Evolutionary conservation across 371 early-diverging fungal species (phyloP), one percentile per base, ranked within the genome.

Genomic region (Mucor sp.): DNA sequence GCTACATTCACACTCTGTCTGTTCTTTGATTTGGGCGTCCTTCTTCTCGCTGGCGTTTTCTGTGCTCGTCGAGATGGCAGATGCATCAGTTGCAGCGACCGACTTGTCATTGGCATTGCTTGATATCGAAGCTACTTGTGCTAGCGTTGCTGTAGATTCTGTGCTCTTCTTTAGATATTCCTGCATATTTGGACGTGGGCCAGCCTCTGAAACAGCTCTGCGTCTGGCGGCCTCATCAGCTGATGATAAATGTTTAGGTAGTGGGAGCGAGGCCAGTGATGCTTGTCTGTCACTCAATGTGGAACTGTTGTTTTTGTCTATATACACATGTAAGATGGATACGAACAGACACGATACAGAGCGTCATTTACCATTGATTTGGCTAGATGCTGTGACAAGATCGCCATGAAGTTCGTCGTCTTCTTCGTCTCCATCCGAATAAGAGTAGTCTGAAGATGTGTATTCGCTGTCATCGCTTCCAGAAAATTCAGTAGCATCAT

Each of bases 1-100:
- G 32, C 69, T 68, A 61, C 89, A 89, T 39, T 70, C 77, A 60
- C 89, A 89, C 8, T 76, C 72, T 4, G 83, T 83, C 35, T 72
- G 69, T 41, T 75, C 74, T 3, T 71, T 57, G n/a, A 57, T 39
- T 19, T 77, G 80, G 37, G 39, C 35, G 28, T 35, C 55, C 35
- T n/a, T 37, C 5, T 63, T 50, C 55, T 48, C 32, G 0, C n/a
- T 12, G 56, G 4, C 58, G 50, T 58, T 41, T n/a, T 35, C 65
- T 21, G 15, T 37, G 21, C 32, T 60, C 14, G 55, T 14, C 4
- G 47, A 12, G 23, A 23, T 61, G 11, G 17, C 58, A 37, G 59
- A 41, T 1, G 63, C 63, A 15, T 32, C 39, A 7, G 43, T 28
- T 3, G 14, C 50, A 9, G 50, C 27, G 23, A 27, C 12, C 43